Evolutionary conservation across 164 flowering plant species (phyloP), one percentile per base, ranked within the genome.

Genomic region (Vitis riparia): DNA sequence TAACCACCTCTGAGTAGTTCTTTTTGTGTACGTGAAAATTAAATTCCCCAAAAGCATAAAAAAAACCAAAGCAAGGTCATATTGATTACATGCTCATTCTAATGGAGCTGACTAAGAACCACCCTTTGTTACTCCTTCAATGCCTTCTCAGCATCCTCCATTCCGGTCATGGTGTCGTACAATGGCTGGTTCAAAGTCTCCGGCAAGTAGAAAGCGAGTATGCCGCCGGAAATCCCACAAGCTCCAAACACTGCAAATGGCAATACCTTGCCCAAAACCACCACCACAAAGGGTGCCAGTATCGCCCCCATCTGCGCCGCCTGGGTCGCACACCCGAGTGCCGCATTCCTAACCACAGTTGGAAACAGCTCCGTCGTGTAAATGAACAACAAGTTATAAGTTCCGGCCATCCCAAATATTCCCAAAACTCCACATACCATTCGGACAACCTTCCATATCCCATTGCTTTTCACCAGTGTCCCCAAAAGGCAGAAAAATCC

Each of bases 251-350:
- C 87, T 11, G 68, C 73, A 74, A 95, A 90, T 5, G 99, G 96
- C 1, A 85, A 30, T 1, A 83, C 77, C 0, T 90, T 89, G 9
- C 97, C 96, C 78, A 84, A 32, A 62, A 95, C 93, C 86, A 92
- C 93, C 86, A 92, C 99, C 76, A 93, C 89, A 32, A 91, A 48
- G 8, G 99, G 99, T 32, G 99, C 90, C 74, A 95, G 59, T 9
- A 95, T 91, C 3, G 99, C 99, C 9, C 99, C 99, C 88, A 91
- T 81, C 52, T 92, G 99, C 0, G 81, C 84, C 1, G 97, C 96
- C 74, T 95, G 96, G 2, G 97, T 81, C 0, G 91, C 88, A 56
- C 89, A 79, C 5, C 99, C 99, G 2, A 95, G 76, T 0, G 99
- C 98, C 0, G 94, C 98, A 57, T 89, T 95, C 75, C 99, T 86